These are phyloP conservation scores for Russula virescens DNA, from an alignment of 768 basidiomycete species.

Conservation along the genomic window DNA sequence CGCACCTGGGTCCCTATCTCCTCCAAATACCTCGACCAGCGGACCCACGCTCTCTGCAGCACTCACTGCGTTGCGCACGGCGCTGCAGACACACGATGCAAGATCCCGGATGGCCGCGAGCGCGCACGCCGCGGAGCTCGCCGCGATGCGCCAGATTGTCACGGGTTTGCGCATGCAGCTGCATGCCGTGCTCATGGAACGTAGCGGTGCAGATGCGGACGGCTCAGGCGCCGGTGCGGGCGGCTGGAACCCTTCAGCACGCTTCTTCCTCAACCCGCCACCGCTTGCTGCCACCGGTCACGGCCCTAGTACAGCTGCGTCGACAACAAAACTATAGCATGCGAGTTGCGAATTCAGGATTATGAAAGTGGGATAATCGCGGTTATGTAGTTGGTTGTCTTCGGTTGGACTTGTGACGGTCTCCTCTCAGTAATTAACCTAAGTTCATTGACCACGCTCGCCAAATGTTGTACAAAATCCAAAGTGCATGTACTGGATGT, in stretches of 20 bases:
- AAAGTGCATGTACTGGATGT: too few relatives aligned
- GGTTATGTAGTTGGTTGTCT: neutral
- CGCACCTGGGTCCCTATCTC: neutral
- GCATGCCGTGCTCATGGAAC: constrained; percentile 24
- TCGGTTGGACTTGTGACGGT: neutral
- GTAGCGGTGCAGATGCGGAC: constrained; percentile 1
- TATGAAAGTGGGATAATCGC: neutral
- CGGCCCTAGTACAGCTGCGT: neutral
- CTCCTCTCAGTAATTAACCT: too few relatives aligned
- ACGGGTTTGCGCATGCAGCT: constrained; percentile 23
- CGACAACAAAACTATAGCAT: constrained; percentile 10
- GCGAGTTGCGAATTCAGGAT: neutral
- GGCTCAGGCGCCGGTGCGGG: neutral
- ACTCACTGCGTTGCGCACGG: constrained; percentile 12
- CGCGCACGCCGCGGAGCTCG: constrained; percentile 22
- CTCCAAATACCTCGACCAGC: neutral
- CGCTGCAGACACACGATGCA: constrained; percentile 22
- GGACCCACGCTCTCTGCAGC: constrained; percentile 9
- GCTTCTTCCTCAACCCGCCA: constrained; percentile 10
- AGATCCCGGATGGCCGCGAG: constrained; percentile 19
- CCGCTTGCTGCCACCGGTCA: neutral
- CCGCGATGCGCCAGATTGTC: constrained; percentile 23
- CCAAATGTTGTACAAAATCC: too few relatives aligned
- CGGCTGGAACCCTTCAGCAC: neutral
- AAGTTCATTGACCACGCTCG: too few relatives aligned